phyloP scores from a whole-genome alignment of 116 monocot genomes.

The Papilionanthe hybrid region DNA sequence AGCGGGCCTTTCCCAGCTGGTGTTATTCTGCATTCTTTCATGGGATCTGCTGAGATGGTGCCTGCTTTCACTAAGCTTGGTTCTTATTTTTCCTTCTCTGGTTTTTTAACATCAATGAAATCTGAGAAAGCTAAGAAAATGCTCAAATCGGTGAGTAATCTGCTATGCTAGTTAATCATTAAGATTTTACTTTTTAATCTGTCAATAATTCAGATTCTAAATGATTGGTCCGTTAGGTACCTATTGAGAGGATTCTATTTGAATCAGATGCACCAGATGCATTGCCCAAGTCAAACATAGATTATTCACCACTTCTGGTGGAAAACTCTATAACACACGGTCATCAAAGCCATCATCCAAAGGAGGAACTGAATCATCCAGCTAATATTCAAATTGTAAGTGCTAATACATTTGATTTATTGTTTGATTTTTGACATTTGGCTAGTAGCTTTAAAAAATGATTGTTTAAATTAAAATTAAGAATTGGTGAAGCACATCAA shows the following conservation, averaged over 20 bases:
- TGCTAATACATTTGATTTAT: conserved; percentile 4
- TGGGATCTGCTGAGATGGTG: conserved; percentile 91
- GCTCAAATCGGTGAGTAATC: conserved; percentile 55
- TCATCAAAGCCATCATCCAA: conserved; percentile 12
- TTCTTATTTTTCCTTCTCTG: conserved; percentile 90
- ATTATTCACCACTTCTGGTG: conserved; percentile 23
- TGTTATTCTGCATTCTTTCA: conserved; percentile 79
- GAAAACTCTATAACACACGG: conserved; percentile 27
- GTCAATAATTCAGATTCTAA: background rate
- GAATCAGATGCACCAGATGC: conserved; percentile 96
- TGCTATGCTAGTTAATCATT: background rate
- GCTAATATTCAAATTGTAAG: conserved; percentile 72
- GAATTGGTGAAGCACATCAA: background rate
- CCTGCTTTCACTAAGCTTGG: conserved; percentile 59
- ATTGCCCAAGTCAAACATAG: conserved; percentile 36
- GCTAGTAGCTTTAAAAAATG: background rate
- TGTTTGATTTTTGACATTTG: background rate
- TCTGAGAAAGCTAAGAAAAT: conserved; percentile 66
- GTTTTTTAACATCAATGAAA: conserved; percentile 58
- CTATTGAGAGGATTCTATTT: conserved; percentile 70
- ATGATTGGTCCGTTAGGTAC: conserved; percentile 43
- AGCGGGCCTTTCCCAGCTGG: conserved; percentile 79
- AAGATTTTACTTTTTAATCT: background rate
- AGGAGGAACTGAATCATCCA: conserved; percentile 73
- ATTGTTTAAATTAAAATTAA: background rate